Evolutionary conservation across 306 rosid species (phyloP), one percentile per base, ranked within the genome.

Genomic region (Vigna hirtella): DNA sequence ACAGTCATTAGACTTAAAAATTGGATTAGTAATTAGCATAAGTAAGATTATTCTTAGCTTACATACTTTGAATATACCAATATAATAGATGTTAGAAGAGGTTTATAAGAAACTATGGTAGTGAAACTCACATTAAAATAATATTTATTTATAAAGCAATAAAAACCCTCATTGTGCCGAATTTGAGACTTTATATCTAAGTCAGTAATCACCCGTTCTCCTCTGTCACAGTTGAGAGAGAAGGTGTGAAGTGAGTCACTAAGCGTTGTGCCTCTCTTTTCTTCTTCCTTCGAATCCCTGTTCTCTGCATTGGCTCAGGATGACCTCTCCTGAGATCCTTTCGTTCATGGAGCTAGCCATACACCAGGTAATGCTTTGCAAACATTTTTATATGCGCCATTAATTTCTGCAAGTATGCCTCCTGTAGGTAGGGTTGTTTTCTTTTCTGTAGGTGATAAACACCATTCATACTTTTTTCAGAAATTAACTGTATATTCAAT

Each of bases 341-440:
- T 15, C 63, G 4, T 90, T 92, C 72, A 94, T 94, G 98, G 87
- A 82, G 34, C 89, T 86, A 59, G 97, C 98, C 20, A 76, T 94
- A 69, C 85, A 85, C 2, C 95, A 92, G 93, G 97, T 91, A 82
- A 66, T 9, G 40, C 38, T 80, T 73, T 24, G 0, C 2, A 15
- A 9, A 18, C 71, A 42, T 43, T 6, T 59, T 57, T 61, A 14
- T 61, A 58, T 18, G 30, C 56, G 13, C 13, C 42, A 7, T 15
- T 73, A 57, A 36, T 81, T 16, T 47, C 14, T 74, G 11, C 47
- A 9, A 5, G 12, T 42, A 42, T 42, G 47, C 47, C 7, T 42
- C 47, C 55, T 7, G 42, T 6, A 36, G 42, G 42, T 36, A 36
- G 2, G 42, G 42, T 36, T 36, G 42, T 36, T 7, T 36, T 36